These are phyloP conservation scores for Tulasnella sp. DNA, from an alignment of 768 basidiomycete species.

Conservation along the genomic window DNA sequence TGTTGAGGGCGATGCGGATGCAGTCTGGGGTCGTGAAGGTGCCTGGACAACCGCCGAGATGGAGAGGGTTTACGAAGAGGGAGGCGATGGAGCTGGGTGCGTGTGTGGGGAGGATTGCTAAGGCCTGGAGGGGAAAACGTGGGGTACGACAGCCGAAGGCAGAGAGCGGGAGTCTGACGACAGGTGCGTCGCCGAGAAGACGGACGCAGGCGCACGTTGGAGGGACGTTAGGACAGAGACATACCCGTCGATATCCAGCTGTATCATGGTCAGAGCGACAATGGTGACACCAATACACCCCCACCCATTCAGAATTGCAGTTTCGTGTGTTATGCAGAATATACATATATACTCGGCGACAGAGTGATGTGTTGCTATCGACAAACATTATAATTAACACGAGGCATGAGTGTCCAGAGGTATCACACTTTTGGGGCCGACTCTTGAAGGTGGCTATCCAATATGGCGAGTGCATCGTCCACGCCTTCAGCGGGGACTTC, in stretches of 20 bases:
- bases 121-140: neutral
- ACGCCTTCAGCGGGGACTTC: constrained; percentile 65
- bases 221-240: neutral
- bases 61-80: constrained; percentile 18
- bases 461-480: constrained; percentile 56
- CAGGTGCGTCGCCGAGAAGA: neutral
- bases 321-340: too few species aligned
- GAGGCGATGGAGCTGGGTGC: neutral
- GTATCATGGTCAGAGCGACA: constrained; percentile 1
- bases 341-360: too few species aligned
- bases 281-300: too few species aligned
- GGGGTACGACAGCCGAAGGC: neutral
- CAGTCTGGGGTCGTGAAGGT: constrained; percentile 25
- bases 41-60: constrained; percentile 28
- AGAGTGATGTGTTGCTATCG: too few species aligned
- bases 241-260: neutral
- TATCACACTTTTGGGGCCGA: neutral
- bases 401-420: too few species aligned
- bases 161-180: neutral
- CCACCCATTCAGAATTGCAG: too few species aligned
- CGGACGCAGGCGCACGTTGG: neutral
- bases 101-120: neutral
- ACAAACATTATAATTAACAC: too few species aligned
- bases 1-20: constrained; percentile 39
- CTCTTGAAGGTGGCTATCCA: constrained; percentile 37